Evolutionary conservation across 805 yeast species (phyloP).

Genomic region (Metschnikowia proteae): DNA sequence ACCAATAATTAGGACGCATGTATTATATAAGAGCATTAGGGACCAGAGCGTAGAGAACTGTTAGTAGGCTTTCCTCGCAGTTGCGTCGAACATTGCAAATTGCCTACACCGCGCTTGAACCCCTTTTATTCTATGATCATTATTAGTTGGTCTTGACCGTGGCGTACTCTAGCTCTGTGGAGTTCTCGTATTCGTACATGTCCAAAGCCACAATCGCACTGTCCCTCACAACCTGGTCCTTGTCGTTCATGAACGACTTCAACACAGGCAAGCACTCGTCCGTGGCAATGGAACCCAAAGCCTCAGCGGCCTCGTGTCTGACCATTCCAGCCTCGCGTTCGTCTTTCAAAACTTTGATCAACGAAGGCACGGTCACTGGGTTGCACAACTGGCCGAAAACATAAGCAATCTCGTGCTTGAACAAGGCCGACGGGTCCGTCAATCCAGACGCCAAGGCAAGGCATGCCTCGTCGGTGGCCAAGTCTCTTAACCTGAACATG

Average conservation of each 20-base stretch:
- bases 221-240: slow-evolving; percentile 89
- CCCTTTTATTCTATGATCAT: too few species aligned
- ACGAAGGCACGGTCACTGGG: slow-evolving; percentile 86
- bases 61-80: too few species aligned
- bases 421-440: slow-evolving; percentile 84
- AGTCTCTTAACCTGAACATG: slow-evolving; percentile 95
- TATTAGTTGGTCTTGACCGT: slow-evolving; percentile 10
- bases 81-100: not conserved
- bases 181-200: slow-evolving; percentile 95
- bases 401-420: slow-evolving; percentile 97
- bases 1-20: slow-evolving; percentile 64
- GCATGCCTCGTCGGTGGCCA: slow-evolving; percentile 91
- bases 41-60: not conserved
- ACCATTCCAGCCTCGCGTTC: slow-evolving; percentile 94
- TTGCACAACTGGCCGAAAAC: slow-evolving; percentile 96
- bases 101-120: not conserved
- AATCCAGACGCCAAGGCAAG: slow-evolving; percentile 89
- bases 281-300: slow-evolving; percentile 93
- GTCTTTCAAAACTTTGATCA: slow-evolving; percentile 76
- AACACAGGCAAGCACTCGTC: slow-evolving; percentile 91
- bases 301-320: slow-evolving; percentile 99
- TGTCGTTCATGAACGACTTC: slow-evolving; percentile 71
- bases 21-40: slow-evolving; percentile 1
- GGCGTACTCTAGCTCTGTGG: slow-evolving; percentile 74
- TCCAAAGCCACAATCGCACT: slow-evolving; percentile 96